Evolutionary conservation across 257 asterid genomes (phyloP), one percentile per base, ranked within the genome.

Genomic region (Handroanthus guayacan): DNA sequence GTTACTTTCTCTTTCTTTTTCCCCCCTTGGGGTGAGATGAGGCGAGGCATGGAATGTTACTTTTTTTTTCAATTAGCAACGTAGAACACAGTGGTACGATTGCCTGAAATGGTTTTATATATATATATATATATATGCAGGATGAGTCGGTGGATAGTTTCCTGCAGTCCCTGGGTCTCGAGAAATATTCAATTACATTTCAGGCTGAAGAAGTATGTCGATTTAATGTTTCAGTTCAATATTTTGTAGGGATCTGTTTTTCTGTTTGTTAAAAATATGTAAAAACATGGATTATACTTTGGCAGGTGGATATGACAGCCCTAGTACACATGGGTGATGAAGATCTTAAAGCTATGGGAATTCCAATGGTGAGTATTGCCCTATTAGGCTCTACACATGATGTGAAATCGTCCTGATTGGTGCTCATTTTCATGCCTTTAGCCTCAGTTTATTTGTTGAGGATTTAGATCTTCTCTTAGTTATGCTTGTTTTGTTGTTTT

Each of bases 291-390:
- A 56, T 57, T 58, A 52, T 62, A 51, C 60, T 84, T 79, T 79
- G 75, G 73, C 89, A 95, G 99, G 97, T 95, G 74, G 99, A 95
- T 88, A 93, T 95, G 99, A 74, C 93, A 52, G 92, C 98, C 77
- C 97, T 95, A 18, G 71, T 90, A 73, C 98, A 95, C 86, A 95
- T 95, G 99, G 86, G 89, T 20, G 99, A 93, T 80, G 99, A 95
- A 52, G 99, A 95, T 86, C 97, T 95, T 58, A 95, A 93, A 87
- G 97, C 97, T 69, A 72, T 95, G 89, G 98, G 98, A 83, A 90
- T 95, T 74, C 99, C 99, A 62, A 95, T 95, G 99, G 99, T 95
- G 72, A 82, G 84, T 76, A 50, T 67, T 82, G 11, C 43, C 62
- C n/a, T 54, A 37, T 44, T 58, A 16, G 72, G 37, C 54, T 74